Conservation (phyloP, 306 rosid genomes). For the Pterocarpus santalinus region DNA sequence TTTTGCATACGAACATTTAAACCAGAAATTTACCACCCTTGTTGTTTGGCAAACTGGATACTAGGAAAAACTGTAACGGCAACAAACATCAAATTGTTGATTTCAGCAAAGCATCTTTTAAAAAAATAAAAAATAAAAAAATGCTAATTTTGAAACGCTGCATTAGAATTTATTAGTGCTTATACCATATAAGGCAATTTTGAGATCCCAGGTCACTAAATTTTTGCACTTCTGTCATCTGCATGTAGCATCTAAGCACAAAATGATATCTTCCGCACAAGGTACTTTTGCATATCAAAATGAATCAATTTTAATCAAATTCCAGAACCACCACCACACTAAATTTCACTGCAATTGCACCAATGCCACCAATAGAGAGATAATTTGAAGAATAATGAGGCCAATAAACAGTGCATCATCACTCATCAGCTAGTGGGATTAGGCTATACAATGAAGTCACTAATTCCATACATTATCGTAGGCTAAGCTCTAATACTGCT, state of each 20-base stretch:
- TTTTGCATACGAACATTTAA: neutral
- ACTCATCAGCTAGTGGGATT: slow-evolving; percentile 36
- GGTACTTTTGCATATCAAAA: slow-evolving; percentile 43
- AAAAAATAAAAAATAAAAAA: too few relatives aligned
- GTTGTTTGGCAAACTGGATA: too few relatives aligned
- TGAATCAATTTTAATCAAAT: slow-evolving; percentile 40
- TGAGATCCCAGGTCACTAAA: too few relatives aligned
- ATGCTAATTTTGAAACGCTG: too few relatives aligned
- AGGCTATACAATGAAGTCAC: slow-evolving; percentile 36
- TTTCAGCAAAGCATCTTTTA: too few relatives aligned
- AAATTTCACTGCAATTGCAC: slow-evolving; percentile 23
- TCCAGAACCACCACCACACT: slow-evolving; percentile 19
- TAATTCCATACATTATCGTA: slow-evolving; percentile 64
- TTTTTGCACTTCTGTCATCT: too few relatives aligned
- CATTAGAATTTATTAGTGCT: too few relatives aligned
- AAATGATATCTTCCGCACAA: slow-evolving; percentile 41
- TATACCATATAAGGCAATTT: too few relatives aligned
- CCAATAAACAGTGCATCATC: slow-evolving; percentile 27
- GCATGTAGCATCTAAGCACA: slow-evolving; percentile 8
- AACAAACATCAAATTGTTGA: too few relatives aligned
- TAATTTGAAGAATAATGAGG: neutral
- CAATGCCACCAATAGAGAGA: neutral
- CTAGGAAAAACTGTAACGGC: too few relatives aligned
- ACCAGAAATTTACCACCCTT: too few relatives aligned
- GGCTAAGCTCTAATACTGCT: slow-evolving; percentile 51